Conservation (phyloP, 306 rosid species). For the Inga laurina region DNA sequence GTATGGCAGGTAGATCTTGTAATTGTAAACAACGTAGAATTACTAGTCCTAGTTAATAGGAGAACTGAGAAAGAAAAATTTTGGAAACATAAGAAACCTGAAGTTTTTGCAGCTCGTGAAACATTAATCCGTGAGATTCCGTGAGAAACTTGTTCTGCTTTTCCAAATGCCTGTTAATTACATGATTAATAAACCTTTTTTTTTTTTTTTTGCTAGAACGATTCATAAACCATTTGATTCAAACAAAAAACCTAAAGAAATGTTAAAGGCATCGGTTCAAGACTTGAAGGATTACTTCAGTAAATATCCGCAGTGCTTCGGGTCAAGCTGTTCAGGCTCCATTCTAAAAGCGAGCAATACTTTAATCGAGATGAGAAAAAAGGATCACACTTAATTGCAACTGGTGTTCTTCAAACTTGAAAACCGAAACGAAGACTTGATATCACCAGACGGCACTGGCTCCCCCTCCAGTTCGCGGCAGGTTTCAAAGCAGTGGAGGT, state of each 20-base stretch:
- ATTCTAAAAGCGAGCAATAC: not conserved
- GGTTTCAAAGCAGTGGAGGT: not conserved
- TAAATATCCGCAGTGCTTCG: constrained; percentile 24
- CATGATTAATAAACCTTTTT: not conserved
- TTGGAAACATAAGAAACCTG: constrained; percentile 27
- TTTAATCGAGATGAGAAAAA: not conserved
- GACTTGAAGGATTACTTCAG: constrained; percentile 23
- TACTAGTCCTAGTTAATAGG: not conserved
- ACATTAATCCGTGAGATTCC: constrained; percentile 34
- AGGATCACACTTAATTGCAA: not conserved
- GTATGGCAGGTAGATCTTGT: not conserved
- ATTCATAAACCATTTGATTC: not conserved
- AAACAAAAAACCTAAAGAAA: not conserved
- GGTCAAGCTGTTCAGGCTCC: constrained; percentile 28
- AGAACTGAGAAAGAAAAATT: not conserved
- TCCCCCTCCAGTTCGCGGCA: not conserved
- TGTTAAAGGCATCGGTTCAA: not conserved
- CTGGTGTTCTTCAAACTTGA: not conserved
- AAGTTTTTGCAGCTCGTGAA: constrained; percentile 28
- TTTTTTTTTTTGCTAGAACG: no score
- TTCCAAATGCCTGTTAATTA: constrained; percentile 36
- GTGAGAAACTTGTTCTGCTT: constrained; percentile 28
- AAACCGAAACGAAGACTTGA: not conserved
- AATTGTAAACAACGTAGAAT: not conserved
- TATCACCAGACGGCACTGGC: not conserved